Conservation (phyloP, 306 rosid species). For the Argentina anserina region DNA sequence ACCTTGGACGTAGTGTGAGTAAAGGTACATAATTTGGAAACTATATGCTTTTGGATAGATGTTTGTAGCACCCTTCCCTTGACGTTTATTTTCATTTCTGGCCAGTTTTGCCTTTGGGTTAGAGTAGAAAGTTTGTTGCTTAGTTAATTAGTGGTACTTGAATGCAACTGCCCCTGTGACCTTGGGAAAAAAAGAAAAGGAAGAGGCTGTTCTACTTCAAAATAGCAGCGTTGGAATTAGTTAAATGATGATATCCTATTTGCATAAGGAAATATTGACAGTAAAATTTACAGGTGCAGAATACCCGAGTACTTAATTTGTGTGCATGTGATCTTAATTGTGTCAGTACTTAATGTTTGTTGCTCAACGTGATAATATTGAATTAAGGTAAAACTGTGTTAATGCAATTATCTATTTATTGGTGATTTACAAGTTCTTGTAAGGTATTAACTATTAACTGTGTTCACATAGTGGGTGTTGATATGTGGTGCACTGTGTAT, state of each 20-base stretch:
- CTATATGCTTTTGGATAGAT: slow-evolving; percentile 1
- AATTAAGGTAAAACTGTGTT: neutral
- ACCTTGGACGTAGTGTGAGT: slow-evolving; percentile 99
- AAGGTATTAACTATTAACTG: slow-evolving; percentile 1
- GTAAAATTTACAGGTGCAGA: neutral
- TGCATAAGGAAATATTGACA: neutral
- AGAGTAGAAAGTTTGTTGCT: neutral
- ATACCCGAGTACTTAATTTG: neutral
- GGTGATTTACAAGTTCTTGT: neutral
- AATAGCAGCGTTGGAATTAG: neutral
- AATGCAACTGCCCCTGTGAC: neutral
- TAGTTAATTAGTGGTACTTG: neutral
- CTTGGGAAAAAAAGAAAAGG: neutral
- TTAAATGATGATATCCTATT: neutral
- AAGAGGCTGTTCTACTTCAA: neutral
- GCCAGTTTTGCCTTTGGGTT: neutral
- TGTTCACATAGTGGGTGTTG: slow-evolving; percentile 8
- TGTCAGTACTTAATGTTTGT: neutral
- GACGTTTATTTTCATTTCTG: neutral
- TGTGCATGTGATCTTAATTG: neutral
- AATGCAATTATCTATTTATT: neutral
- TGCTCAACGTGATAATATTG: neutral
- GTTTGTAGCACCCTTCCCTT: neutral
- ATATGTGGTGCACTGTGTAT: slow-evolving; percentile 17
- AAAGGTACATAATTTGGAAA: slow-evolving; percentile 57